A percentile compares a stretch with the other conserved stretches of the same genome.
Evolutionary conservation across 2,329 filamentous ascomycete species (phyloP).

Genomic region (Byssochlamys sp.): DNA sequence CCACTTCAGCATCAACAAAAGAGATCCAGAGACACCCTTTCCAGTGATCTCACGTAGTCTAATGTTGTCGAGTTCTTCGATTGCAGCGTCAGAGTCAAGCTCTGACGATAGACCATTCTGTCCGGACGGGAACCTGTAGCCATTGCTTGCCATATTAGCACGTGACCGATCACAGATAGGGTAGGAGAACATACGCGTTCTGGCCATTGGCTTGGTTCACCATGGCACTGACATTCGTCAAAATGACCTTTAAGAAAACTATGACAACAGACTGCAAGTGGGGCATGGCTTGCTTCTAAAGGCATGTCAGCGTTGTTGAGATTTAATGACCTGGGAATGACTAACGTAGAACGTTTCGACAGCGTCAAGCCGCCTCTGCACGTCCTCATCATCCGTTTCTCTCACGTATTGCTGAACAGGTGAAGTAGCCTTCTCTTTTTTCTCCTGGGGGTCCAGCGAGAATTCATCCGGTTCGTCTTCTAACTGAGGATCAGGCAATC

Average conservation of each 20-base stretch:
- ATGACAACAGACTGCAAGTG: constrained; percentile 88
- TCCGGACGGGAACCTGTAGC: constrained; percentile 14
- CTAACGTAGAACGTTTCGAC: constrained; percentile 81
- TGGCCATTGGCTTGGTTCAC: constrained; percentile 50
- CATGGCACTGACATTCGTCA: constrained; percentile 79
- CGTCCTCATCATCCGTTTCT: constrained; percentile 28
- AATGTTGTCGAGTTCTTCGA: constrained; percentile 72
- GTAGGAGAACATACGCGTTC: constrained; percentile 28
- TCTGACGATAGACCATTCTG: constrained; percentile 12
- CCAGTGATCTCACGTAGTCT: constrained; percentile 76
- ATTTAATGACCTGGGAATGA: constrained; percentile 12
- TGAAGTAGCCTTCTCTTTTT: constrained; percentile 8
- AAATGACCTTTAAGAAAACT: constrained; percentile 77
- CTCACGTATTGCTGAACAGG: constrained; percentile 11
- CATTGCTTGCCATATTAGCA: constrained; percentile 11
- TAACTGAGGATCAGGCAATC: constrained; percentile 24
- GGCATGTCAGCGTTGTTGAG: constrained; percentile 1
- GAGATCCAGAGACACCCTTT: constrained; percentile 82
- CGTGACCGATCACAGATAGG: not conserved
- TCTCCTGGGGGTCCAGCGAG: constrained; percentile 13
- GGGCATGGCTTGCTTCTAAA: constrained; percentile 63
- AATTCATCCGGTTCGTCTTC: constrained; percentile 34
- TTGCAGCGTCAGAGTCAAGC: constrained; percentile 26
- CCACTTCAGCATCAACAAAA: constrained; percentile 89
- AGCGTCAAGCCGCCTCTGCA: constrained; percentile 52